phyloP scores from a whole-genome alignment of 2,329 filamentous ascomycete genomes.

The Iodosphaeria phyllophila region DNA sequence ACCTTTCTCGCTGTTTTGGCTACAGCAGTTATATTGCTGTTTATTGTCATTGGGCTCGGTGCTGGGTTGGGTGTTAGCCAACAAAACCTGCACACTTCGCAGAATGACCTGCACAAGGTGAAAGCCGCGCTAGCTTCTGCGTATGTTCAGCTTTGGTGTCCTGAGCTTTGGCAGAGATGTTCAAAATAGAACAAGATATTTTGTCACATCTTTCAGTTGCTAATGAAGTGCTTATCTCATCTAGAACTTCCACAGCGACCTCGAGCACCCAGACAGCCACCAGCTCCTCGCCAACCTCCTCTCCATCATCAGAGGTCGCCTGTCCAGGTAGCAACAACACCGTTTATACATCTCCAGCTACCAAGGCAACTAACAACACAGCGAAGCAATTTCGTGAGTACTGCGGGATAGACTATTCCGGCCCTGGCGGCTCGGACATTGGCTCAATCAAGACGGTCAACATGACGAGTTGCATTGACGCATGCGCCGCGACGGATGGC shows the following conservation, averaged over 20 bases:
- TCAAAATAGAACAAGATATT: slow-evolving; percentile 1
- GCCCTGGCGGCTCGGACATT: slow-evolving; percentile 7
- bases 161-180: background rate
- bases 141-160: background rate
- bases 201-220: background rate
- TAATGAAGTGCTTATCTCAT: too few species aligned
- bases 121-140: slow-evolving; percentile 3
- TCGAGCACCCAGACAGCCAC: slow-evolving; percentile 5
- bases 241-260: slow-evolving; percentile 1
- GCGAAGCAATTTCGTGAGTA: slow-evolving; percentile 7
- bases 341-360: slow-evolving; percentile 7
- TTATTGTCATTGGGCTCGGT: slow-evolving; percentile 10
- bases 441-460: slow-evolving; percentile 3
- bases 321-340: slow-evolving; percentile 10
- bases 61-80: slow-evolving; percentile 12
- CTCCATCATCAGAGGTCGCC: slow-evolving; percentile 3
- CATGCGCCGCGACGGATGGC: slow-evolving; percentile 5
- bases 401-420: slow-evolving; percentile 11
- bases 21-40: slow-evolving; percentile 6
- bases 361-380: slow-evolving; percentile 1
- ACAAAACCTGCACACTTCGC: slow-evolving; percentile 6
- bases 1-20: slow-evolving; percentile 5
- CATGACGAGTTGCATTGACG: slow-evolving; percentile 8
- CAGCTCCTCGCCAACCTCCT: slow-evolving; percentile 2
- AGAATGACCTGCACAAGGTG: slow-evolving; percentile 6